Percentiles rank a stretch among this genome's conserved stretches.
Conservation (phyloP, 1,284 basidiomycete species). For the Ceratobasidium theobromae region DNA sequence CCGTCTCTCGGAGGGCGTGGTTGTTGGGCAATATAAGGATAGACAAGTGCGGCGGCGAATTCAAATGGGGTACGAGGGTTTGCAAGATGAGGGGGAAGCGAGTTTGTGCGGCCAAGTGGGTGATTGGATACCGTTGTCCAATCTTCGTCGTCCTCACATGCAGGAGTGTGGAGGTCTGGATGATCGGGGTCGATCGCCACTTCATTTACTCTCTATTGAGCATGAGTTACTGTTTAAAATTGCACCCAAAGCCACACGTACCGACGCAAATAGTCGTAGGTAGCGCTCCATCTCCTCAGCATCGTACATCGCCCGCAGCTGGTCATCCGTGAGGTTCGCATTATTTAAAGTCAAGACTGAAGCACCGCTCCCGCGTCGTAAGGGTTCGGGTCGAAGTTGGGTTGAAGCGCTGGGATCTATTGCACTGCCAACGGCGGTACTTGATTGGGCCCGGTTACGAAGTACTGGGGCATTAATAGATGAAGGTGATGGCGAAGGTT, state of each 20-base stretch:
- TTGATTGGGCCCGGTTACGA: slow-evolving; percentile 2
- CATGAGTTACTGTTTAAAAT: not conserved
- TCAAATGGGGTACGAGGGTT: slow-evolving; percentile 15
- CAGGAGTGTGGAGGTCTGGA: not conserved
- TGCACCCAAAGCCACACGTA: not conserved
- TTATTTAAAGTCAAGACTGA: slow-evolving; percentile 23
- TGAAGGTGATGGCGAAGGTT: slow-evolving; percentile 12
- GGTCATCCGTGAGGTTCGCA: slow-evolving; percentile 30
- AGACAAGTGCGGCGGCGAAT: slow-evolving; percentile 5
- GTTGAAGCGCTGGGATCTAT: not conserved
- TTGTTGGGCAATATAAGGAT: not conserved
- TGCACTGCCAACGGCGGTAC: not conserved
- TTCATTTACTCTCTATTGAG: slow-evolving; percentile 12
- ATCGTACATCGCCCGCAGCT: slow-evolving; percentile 31
- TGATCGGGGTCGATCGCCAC: slow-evolving; percentile 14
- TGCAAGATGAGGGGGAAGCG: slow-evolving; percentile 10
- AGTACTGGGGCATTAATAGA: slow-evolving; percentile 1
- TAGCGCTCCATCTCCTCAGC: slow-evolving; percentile 34
- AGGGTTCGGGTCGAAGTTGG: not conserved
- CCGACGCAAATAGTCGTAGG: slow-evolving; percentile 28
- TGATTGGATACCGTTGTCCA: not conserved
- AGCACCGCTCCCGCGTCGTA: slow-evolving; percentile 11
- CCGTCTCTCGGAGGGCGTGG: not conserved
- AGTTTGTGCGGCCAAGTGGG: not conserved
- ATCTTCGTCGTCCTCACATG: slow-evolving; percentile 3